Percentiles rank a stretch among this genome's conserved stretches.
Conservation (phyloP, 352 stramenopile species). For the Globisporangium perplexum region DNA sequence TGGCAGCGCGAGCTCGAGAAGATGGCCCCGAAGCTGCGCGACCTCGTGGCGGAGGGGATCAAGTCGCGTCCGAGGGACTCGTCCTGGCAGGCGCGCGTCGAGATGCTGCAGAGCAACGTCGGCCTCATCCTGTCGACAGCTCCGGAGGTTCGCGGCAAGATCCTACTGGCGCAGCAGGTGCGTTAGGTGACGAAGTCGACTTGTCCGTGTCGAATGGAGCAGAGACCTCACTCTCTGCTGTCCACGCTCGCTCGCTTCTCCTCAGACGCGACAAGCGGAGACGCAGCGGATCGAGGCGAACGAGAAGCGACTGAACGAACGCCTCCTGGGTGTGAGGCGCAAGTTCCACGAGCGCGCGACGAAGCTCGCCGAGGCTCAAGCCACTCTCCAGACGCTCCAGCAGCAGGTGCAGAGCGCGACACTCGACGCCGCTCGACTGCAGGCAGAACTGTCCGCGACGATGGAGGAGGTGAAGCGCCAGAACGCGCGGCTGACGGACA, state of each 20-base stretch:
- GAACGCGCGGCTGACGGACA: constrained; percentile 28
- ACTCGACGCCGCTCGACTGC: constrained; percentile 17
- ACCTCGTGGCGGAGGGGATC: constrained; percentile 17
- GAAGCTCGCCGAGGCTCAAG: constrained; percentile 10
- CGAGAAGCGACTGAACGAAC: constrained; percentile 35
- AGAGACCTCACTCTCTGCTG: background rate
- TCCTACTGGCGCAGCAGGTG: constrained; percentile 22
- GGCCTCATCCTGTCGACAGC: constrained; percentile 13
- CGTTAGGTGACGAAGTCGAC: background rate
- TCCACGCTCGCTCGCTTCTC: background rate
- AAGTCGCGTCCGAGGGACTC: constrained; percentile 13
- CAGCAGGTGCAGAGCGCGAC: constrained; percentile 11
- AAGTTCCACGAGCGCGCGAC: constrained; percentile 23
- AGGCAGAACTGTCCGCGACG: constrained; percentile 12
- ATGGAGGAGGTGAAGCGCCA: constrained; percentile 14
- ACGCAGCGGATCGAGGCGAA: constrained; percentile 19
- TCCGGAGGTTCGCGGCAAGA: constrained; percentile 13
- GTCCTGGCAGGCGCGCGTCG: constrained; percentile 22
- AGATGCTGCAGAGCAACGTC: constrained; percentile 23
- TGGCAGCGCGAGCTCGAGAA: constrained; percentile 33
- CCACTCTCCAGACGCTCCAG: constrained; percentile 15
- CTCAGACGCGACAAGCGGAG: constrained; percentile 14
- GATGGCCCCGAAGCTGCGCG: constrained; percentile 31
- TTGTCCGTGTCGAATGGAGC: too few relatives aligned
- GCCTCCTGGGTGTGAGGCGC: constrained; percentile 17